Conservation (phyloP, 2,329 filamentous ascomycete genomes). For the Xylariaceae sp. region DNA sequence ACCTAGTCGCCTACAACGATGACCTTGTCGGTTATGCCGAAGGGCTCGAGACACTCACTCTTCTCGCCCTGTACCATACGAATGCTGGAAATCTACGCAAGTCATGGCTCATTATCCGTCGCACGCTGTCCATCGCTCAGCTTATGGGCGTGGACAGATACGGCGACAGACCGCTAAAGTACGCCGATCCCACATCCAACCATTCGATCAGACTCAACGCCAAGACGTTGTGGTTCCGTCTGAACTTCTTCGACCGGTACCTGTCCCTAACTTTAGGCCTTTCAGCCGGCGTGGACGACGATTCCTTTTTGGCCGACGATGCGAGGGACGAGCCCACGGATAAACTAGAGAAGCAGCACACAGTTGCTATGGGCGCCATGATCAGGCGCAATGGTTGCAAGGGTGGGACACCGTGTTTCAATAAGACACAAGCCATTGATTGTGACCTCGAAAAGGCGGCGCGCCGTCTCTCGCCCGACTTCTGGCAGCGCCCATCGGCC, state of each 20-base stretch:
- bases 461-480: slow-evolving; percentile 40
- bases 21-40: slow-evolving; percentile 49
- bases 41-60: slow-evolving; percentile 48
- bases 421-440: slow-evolving; percentile 43
- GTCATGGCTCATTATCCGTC: slow-evolving; percentile 49
- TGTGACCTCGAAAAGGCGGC: slow-evolving; percentile 44
- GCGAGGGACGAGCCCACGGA: slow-evolving; percentile 38
- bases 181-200: slow-evolving; percentile 37
- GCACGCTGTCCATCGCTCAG: slow-evolving; percentile 48
- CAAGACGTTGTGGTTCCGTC: slow-evolving; percentile 44
- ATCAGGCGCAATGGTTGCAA: slow-evolving; percentile 43
- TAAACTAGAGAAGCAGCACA: slow-evolving; percentile 43
- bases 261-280: slow-evolving; percentile 50
- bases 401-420: slow-evolving; percentile 37
- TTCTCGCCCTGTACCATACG: slow-evolving; percentile 47
- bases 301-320: slow-evolving; percentile 35
- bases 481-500: slow-evolving; percentile 44
- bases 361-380: slow-evolving; percentile 41
- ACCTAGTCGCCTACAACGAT: slow-evolving; percentile 47
- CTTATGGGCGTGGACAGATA: slow-evolving; percentile 47
- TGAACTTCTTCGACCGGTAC: slow-evolving; percentile 48
- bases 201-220: slow-evolving; percentile 31
- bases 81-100: slow-evolving; percentile 53
- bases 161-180: slow-evolving; percentile 34
- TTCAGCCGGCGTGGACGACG: slow-evolving; percentile 41